Conservation (phyloP, 1,139 yeast genomes). For the Casaregolazyma lundiana region DNA sequence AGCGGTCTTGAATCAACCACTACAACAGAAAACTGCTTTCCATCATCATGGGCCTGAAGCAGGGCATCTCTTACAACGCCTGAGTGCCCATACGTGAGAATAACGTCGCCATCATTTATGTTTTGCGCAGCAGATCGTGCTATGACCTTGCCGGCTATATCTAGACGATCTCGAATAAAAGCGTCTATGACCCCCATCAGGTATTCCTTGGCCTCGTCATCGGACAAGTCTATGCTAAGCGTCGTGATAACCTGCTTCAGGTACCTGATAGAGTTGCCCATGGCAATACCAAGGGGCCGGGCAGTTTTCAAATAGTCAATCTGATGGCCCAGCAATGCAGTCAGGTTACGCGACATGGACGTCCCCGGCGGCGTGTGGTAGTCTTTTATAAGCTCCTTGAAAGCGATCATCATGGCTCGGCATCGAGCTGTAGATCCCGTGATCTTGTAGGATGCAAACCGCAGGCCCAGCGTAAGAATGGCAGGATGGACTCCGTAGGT, state of each 20-base stretch:
- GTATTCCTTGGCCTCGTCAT: constrained; percentile 64
- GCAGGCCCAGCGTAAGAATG: constrained; percentile 70
- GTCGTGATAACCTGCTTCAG: constrained; percentile 87
- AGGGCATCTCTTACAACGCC: constrained; percentile 76
- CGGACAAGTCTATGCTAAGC: constrained; percentile 62
- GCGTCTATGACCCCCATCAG: constrained; percentile 68
- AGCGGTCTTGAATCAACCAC: constrained; percentile 95
- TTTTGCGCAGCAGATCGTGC: constrained; percentile 77
- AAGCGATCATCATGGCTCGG: constrained; percentile 77
- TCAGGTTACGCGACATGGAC: constrained; percentile 80
- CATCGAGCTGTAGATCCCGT: constrained; percentile 91
- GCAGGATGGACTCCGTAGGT: constrained; percentile 80
- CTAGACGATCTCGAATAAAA: constrained; percentile 80
- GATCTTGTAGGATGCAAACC: constrained; percentile 75
- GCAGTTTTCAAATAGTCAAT: constrained; percentile 89
- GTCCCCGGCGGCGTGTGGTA: constrained; percentile 84
- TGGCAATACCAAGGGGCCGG: constrained; percentile 84
- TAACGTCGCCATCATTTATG: constrained; percentile 69
- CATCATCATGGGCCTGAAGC: constrained; percentile 59
- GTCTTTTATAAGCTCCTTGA: constrained; percentile 72
- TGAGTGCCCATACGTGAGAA: constrained; percentile 85
- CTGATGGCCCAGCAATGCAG: constrained; percentile 87
- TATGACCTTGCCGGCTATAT: constrained; percentile 77
- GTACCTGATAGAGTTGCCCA: constrained; percentile 99
- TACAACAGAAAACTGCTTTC: constrained; percentile 70